Evolutionary conservation across 257 asterid genomes (phyloP).

Genomic region (Perilla frutescens): DNA sequence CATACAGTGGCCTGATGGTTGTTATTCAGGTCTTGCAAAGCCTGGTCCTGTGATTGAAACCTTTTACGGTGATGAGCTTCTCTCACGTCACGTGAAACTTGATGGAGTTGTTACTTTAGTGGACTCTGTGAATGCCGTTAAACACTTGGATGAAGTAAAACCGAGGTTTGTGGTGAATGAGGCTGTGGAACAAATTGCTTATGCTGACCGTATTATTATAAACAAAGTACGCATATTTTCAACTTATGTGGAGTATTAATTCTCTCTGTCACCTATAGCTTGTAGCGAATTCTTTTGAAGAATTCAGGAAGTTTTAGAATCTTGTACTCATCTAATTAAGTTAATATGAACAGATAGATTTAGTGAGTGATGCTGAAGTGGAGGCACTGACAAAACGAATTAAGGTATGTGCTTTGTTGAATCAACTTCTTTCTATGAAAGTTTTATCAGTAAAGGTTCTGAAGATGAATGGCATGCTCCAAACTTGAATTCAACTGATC

Average conservation of each 20-base stretch:
- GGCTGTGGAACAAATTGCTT: constrained; percentile 97
- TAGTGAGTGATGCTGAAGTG: constrained; percentile 73
- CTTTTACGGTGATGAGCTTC: constrained; percentile 84
- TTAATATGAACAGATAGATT: constrained; percentile 74
- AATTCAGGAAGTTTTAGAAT: constrained; percentile 23
- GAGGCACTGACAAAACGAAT: constrained; percentile 67
- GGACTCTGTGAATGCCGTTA: constrained; percentile 76
- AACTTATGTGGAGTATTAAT: constrained; percentile 17
- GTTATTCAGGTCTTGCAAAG: constrained; percentile 88
- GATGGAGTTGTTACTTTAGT: constrained; percentile 97
- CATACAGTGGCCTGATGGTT: constrained; percentile 13
- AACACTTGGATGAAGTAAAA: constrained; percentile 80
- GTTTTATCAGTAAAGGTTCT: constrained; percentile 5
- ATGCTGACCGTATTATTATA: constrained; percentile 89
- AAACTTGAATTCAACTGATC: constrained; percentile 4
- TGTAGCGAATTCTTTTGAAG: constrained; percentile 30
- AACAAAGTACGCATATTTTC: constrained; percentile 47
- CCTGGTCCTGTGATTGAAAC: constrained; percentile 99
- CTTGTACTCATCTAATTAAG: constrained; percentile 30
- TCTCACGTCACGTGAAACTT: constrained; percentile 84
- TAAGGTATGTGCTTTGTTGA: constrained; percentile 52
- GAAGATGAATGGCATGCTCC: constrained; percentile 22
- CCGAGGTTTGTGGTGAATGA: constrained; percentile 98
- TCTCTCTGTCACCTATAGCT: constrained; percentile 10
- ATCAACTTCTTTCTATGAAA: background rate